These are phyloP conservation scores for Clonostachys byssicola DNA, from an alignment of 2,329 filamentous ascomycete species.

Conservation along the genomic window DNA sequence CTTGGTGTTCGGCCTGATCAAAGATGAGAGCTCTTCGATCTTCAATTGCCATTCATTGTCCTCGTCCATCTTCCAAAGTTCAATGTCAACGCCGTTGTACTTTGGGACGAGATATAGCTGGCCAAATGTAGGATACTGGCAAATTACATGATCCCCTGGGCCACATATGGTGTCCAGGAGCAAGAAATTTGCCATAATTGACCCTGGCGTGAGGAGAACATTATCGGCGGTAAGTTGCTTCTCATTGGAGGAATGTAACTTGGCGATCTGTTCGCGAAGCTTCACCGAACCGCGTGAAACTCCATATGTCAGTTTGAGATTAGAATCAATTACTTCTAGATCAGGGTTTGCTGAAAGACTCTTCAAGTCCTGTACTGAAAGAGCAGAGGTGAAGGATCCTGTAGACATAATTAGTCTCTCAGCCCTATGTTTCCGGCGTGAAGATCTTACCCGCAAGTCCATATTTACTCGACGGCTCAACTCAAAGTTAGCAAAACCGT, in stretches of 20 bases:
- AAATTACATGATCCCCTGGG: conserved; percentile 77
- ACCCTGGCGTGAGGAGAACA: conserved; percentile 73
- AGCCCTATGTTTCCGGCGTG: neutral
- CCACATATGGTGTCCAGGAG: conserved; percentile 68
- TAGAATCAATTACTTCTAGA: neutral
- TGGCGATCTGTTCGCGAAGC: neutral
- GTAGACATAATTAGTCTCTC: neutral
- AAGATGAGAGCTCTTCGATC: conserved; percentile 56
- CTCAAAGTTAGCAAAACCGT: neutral
- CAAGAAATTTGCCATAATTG: conserved; percentile 80
- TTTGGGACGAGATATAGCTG: conserved; percentile 75
- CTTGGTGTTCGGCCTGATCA: conserved; percentile 69
- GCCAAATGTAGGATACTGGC: conserved; percentile 83
- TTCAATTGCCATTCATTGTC: conserved; percentile 64
- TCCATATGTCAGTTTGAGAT: neutral
- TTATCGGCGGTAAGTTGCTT: conserved; percentile 47
- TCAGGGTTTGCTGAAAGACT: neutral
- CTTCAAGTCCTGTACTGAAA: neutral
- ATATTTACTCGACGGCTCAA: neutral
- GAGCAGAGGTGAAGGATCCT: neutral
- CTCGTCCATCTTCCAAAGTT: conserved; percentile 67
- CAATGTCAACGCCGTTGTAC: conserved; percentile 72
- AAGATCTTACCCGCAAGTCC: neutral
- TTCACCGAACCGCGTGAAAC: neutral
- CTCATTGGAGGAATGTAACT: conserved; percentile 23